phyloP scores from a whole-genome alignment of 257 asterid species.

The Solanum piurae region DNA sequence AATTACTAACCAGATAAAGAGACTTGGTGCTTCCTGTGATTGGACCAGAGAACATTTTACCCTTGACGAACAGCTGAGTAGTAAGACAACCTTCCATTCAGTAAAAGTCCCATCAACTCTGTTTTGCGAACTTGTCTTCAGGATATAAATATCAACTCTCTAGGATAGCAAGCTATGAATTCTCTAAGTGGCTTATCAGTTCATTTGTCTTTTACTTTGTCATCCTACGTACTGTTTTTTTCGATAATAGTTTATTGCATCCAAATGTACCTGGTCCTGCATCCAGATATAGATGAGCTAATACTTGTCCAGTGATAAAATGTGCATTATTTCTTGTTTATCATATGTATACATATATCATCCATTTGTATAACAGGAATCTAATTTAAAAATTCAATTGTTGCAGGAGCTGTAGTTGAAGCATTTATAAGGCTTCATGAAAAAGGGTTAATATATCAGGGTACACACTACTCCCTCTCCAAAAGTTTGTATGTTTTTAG shows the following conservation, averaged over 20 bases:
- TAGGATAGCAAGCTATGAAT: conserved; percentile 6
- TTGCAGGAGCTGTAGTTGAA: conserved; percentile 86
- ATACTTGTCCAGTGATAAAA: background rate
- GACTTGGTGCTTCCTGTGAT: conserved; percentile 99
- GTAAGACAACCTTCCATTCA: conserved; percentile 60
- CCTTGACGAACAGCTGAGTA: conserved; percentile 88
- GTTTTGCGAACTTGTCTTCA: background rate
- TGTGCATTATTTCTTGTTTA: background rate
- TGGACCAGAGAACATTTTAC: conserved; percentile 95
- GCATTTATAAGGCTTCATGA: conserved; percentile 96
- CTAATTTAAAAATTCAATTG: conserved; percentile 10
- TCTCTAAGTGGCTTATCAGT: background rate
- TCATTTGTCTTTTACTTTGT: background rate
- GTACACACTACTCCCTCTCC: conserved; percentile 20
- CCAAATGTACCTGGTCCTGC: background rate
- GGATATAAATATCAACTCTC: background rate
- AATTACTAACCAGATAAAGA: conserved; percentile 88
- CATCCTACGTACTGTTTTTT: background rate
- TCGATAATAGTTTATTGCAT: background rate
- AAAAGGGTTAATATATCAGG: conserved; percentile 95
- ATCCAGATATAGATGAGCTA: background rate
- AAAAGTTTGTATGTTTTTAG: background rate
- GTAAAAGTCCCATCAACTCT: conserved; percentile 35
- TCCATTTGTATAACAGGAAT: background rate
- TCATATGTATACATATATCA: background rate